phyloP scores from a whole-genome alignment of 495 filamentous ascomycete species.

The Lepraria neglecta region DNA sequence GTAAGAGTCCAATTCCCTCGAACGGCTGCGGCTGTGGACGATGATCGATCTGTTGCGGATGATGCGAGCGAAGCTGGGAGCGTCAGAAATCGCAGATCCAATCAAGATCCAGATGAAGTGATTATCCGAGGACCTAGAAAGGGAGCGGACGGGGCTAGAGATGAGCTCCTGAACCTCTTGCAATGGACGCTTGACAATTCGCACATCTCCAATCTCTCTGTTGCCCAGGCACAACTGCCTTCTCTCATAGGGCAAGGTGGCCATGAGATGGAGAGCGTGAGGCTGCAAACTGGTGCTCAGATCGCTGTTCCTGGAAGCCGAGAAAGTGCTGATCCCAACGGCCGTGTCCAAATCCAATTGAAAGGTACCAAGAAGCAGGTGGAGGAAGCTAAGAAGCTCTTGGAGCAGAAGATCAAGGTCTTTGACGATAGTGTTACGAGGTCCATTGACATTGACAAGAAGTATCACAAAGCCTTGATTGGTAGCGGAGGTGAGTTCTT shows the following conservation, averaged over 20 bases:
- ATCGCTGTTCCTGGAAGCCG: slow-evolving; percentile 77
- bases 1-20: slow-evolving; percentile 93
- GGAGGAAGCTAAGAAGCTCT: slow-evolving; percentile 76
- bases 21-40: slow-evolving; percentile 45
- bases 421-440: slow-evolving; percentile 82
- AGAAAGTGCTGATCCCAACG: slow-evolving; percentile 53
- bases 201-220: slow-evolving; percentile 66
- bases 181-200: slow-evolving; percentile 86
- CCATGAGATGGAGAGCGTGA: slow-evolving; percentile 81
- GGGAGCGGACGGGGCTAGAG: slow-evolving; percentile 82
- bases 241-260: slow-evolving; percentile 85
- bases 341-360: slow-evolving; percentile 73
- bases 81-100: slow-evolving; percentile 51
- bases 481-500: slow-evolving; percentile 69
- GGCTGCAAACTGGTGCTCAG: slow-evolving; percentile 71
- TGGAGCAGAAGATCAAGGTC: slow-evolving; percentile 72
- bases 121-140: slow-evolving; percentile 82
- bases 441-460: slow-evolving; percentile 81
- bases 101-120: slow-evolving; percentile 84
- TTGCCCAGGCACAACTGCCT: slow-evolving; percentile 81
- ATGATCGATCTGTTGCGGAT: slow-evolving; percentile 64
- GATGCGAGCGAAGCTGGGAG: slow-evolving; percentile 61
- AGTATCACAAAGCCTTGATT: slow-evolving; percentile 85
- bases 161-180: slow-evolving; percentile 77
- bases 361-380: slow-evolving; percentile 89